Conservation (phyloP, 2,329 filamentous ascomycete genomes). For the Mollisiaceae sp. region DNA sequence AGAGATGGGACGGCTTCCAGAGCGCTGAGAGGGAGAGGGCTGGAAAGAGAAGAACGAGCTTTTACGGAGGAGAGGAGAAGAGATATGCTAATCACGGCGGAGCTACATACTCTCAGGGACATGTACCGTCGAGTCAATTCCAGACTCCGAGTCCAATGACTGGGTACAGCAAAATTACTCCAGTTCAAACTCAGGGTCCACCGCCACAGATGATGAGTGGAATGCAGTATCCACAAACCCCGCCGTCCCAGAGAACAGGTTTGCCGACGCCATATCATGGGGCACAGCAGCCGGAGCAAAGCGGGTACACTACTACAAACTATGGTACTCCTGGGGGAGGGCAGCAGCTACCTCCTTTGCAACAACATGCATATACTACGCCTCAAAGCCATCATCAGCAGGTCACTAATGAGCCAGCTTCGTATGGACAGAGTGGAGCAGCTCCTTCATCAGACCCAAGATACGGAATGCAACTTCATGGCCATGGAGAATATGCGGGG, state of each 20-base stretch:
- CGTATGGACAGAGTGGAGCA: neutral
- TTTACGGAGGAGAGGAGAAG: neutral
- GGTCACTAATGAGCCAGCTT: neutral
- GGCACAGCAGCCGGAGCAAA: neutral
- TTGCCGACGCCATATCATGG: neutral
- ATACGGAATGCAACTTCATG: neutral
- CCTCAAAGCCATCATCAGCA: neutral
- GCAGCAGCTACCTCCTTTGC: neutral
- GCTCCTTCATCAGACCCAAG: neutral
- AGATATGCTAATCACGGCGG: neutral
- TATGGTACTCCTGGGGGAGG: neutral
- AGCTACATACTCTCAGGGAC: neutral
- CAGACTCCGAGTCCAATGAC: neutral
- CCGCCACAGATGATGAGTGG: slow-evolving; percentile 1
- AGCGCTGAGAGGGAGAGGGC: neutral
- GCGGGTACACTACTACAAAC: neutral
- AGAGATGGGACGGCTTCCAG: slow-evolving; percentile 1
- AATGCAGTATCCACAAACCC: neutral
- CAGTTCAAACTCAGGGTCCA: neutral
- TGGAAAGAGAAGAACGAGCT: neutral
- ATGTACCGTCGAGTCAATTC: neutral
- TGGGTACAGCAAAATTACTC: neutral
- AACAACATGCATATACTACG: neutral
- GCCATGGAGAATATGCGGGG: neutral
- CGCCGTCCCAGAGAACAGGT: neutral